Conservation (phyloP, 2,329 filamentous ascomycete genomes). For the Penicillium rolfsii region DNA sequence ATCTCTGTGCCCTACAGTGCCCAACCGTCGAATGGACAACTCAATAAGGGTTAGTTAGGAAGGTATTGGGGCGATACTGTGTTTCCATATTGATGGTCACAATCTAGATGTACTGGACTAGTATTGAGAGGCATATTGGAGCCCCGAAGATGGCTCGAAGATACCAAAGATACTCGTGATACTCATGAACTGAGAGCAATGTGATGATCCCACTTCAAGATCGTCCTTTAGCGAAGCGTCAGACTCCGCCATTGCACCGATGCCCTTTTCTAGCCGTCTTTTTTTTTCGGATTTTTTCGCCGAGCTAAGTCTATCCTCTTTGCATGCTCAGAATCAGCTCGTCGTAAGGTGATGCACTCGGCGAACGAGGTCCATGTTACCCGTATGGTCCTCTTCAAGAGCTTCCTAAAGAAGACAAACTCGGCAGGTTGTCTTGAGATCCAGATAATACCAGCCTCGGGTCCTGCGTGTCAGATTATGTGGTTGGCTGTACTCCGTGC, state of each 20-base stretch:
- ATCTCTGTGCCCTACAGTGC: neutral
- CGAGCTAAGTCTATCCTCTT: slow-evolving; percentile 20
- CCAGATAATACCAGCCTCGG: neutral
- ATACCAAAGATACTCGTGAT: neutral
- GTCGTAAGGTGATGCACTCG: neutral
- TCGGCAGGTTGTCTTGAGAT: neutral
- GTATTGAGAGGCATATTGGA: neutral
- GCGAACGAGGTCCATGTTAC: neutral
- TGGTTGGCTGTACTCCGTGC: neutral
- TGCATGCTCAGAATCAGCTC: slow-evolving; percentile 5
- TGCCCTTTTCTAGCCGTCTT: slow-evolving; percentile 1
- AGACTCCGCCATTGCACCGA: slow-evolving; percentile 13
- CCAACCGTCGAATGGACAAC: too few relatives aligned
- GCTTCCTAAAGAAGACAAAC: neutral
- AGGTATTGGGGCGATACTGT: too few relatives aligned
- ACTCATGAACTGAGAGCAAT: neutral
- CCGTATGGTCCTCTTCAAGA: slow-evolving; percentile 19
- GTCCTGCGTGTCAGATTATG: slow-evolving; percentile 3
- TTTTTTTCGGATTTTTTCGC: neutral
- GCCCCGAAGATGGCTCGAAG: neutral
- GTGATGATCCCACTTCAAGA: neutral
- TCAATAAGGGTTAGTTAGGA: too few relatives aligned
- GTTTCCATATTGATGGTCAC: neutral
- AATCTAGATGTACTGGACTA: neutral
- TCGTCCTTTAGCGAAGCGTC: neutral